Base-by-base conservation (phyloP, 345 rosid species). In the Stellera chamaejasme region DNA sequence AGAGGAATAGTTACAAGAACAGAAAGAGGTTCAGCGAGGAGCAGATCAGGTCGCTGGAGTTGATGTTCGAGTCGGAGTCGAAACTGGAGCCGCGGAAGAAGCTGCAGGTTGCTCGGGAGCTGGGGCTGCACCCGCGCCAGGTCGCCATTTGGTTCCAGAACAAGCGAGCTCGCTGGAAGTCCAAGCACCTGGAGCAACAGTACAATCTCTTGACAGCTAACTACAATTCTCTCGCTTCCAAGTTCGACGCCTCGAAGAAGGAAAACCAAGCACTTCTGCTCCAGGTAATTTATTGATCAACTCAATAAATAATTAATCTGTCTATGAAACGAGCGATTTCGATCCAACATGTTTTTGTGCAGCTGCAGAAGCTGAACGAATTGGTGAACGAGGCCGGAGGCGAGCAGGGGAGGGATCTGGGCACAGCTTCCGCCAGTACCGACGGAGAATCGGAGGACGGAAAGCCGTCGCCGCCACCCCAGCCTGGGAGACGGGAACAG, bases 111-210 rank as follows among this genome's bases (percentile, higher is more conserved):
- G 95, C 97, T 0, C 73, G 75, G 68, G 93, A 90, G 52, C 79
- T 90, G 41, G 90, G 84, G 26, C 58, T 90, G 82, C 86, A 90
- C 53, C 97, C 92, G 0, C 68, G 95, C 6, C 97, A 90, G 77
- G 97, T 90, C 3, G 92, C 95, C 0, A 86, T 90, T 36, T 90
- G 95, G 97, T 90, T 86, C 57, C 95, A 90, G 72, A 90, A 90
- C 67, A 82, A 84, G 77, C 71, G 97, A 56, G 97, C 92, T 49
- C 69, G 95, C 57, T 86, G 85, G 83, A 90, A 84, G 72, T 79
- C 92, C 0, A 90, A 90, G 88, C 92, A 82, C 69, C 79, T 90
- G 0, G 95, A 90, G 66, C 52, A 69, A 50, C 92, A 90, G 48
- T 90, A 65, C 61, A 69, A 55, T 66, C 28, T 79, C 23, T 75